Base-by-base conservation (phyloP, 768 basidiomycete species). In the Lentinula guzmanii region DNA sequence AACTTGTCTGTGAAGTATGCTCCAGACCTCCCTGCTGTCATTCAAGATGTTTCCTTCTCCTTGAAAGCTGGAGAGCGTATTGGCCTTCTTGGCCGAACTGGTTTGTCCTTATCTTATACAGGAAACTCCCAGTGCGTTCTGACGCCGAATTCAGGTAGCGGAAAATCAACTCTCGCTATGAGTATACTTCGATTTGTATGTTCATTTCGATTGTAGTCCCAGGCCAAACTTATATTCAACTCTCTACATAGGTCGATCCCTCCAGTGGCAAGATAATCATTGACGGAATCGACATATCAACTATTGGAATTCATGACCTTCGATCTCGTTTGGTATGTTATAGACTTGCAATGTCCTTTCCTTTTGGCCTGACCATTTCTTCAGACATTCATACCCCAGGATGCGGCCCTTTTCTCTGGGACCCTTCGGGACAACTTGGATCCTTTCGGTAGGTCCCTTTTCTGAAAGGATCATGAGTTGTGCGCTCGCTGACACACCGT, bases 241-340 rank as follows among this genome's bases (percentile, higher is more conserved):
- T 13, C 13, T 10, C 28, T 51, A 24, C 58, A 31, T 61, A 87
- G 85, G 84, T 87, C 16, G 93, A 96, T 68, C 92, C 94, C 1
- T 75, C 79, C 2, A 76, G 75, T 15, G 95, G 95, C 0, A 80
- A 79, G 24, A 93, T 97, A 55, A 34, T 90, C 51, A 86, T 96
- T 18, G 94, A 95, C 63, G 94, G 93, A 4, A 87, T 95, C 61
- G 93, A 95, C 68, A 92, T 94, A 56, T 87, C 87, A 1, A 86
- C 76, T 3, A 94, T 97, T 60, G 93, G 93, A 11, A 74, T 95
- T 16, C 85, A 93, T 67, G 93, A 94, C 69, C 69, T 95, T 63
- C 80, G 90, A n/a, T 87, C 89, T 1, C 82, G 86, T 63, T 65
- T 90, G 71, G 55, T 43, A 11, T 11, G 37, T 35, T n/a, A 87